Conservation (phyloP, 2,329 filamentous ascomycete species). For the Eutypa lata region DNA sequence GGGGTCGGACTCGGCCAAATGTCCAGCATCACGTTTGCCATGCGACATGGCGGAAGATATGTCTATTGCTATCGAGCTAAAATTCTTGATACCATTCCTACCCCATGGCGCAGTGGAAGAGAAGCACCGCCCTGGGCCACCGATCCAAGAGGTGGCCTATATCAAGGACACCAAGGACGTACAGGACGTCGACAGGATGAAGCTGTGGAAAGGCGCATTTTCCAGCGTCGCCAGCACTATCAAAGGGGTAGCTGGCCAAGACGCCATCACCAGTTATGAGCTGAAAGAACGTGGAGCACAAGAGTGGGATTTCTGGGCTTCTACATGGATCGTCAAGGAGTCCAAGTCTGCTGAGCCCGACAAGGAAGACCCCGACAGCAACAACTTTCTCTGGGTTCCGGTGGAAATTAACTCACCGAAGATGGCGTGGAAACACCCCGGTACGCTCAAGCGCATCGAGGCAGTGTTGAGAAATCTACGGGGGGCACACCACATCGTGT, state of each 20-base stretch:
- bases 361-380: slow-evolving; percentile 17
- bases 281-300: slow-evolving; percentile 16
- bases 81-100: slow-evolving; percentile 28
- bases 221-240: slow-evolving; percentile 22
- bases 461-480: slow-evolving; percentile 23
- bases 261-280: slow-evolving; percentile 26
- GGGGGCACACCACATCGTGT: slow-evolving; percentile 20
- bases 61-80: slow-evolving; percentile 30
- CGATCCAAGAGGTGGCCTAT: slow-evolving; percentile 3
- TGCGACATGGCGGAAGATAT: slow-evolving; percentile 25
- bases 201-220: slow-evolving; percentile 19
- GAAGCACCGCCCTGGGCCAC: background rate
- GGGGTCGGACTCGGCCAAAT: too few relatives aligned
- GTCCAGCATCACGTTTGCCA: background rate
- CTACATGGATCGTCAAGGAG: slow-evolving; percentile 38
- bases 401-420: slow-evolving; percentile 37
- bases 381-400: slow-evolving; percentile 30
- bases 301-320: slow-evolving; percentile 32
- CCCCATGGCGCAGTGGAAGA: background rate
- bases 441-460: slow-evolving; percentile 14
- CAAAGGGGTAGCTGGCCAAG: slow-evolving; percentile 11
- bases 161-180: slow-evolving; percentile 5
- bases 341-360: slow-evolving; percentile 35
- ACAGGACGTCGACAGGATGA: slow-evolving; percentile 1
- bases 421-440: slow-evolving; percentile 22